Evolutionary conservation across 768 basidiomycete species (phyloP).

Genomic region (Dioszegia aurantiaca): DNA sequence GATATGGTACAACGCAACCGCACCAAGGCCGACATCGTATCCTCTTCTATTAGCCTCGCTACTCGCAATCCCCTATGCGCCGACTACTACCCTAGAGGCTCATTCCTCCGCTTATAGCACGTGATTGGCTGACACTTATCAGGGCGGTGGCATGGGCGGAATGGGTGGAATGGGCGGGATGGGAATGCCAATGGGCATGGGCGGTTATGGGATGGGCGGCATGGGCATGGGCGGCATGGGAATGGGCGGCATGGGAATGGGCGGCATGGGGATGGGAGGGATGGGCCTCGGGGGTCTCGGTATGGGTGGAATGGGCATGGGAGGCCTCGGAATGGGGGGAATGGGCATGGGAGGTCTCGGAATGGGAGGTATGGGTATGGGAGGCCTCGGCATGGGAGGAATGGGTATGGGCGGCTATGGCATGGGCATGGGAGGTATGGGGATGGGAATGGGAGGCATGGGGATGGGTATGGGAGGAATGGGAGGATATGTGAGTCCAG

Average conservation of each 20-base stretch:
- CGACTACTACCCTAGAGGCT: background rate
- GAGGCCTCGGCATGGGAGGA: constrained; percentile 36
- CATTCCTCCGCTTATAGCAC: background rate
- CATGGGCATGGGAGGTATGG: background rate
- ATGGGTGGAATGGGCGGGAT: background rate
- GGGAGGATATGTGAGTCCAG: constrained; percentile 28
- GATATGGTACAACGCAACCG: background rate
- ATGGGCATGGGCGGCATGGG: constrained; percentile 20
- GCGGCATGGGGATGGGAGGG: constrained; percentile 16
- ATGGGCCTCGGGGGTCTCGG: constrained; percentile 42
- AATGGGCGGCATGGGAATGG: constrained; percentile 32
- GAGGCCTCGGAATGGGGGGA: constrained; percentile 54
- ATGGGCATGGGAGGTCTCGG: constrained; percentile 52
- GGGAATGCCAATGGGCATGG: background rate
- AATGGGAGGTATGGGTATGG: constrained; percentile 28
- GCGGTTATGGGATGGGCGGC: constrained; percentile 16
- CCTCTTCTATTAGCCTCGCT: background rate
- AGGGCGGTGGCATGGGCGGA: background rate
- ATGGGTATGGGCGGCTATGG: constrained; percentile 17
- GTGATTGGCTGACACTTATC: constrained; percentile 2
- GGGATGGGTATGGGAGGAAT: constrained; percentile 19
- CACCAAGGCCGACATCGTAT: constrained; percentile 17
- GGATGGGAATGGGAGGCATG: constrained; percentile 4
- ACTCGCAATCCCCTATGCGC: constrained; percentile 3
- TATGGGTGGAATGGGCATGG: constrained; percentile 49